Evolutionary conservation across 352 stramenopile species (phyloP), one percentile per base, ranked within the genome.

Genomic region (Thalassiosira mediterranea): DNA sequence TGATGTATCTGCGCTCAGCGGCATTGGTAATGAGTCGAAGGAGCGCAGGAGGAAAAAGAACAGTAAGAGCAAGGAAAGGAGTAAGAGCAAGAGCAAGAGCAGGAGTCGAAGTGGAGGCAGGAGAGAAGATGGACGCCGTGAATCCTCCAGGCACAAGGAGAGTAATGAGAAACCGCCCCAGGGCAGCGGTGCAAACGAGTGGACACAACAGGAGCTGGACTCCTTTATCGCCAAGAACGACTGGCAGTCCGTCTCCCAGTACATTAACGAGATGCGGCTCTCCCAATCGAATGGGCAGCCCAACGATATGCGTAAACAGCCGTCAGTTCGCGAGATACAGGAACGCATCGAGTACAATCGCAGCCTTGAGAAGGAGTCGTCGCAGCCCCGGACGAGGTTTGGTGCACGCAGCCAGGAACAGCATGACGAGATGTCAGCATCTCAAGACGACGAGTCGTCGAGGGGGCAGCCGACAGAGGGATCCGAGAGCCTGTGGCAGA

Each of bases 211-310:
- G 60, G 81, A 89, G 44, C 32, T 91, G 0, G 84, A 91, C 57
- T 81, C 62, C 26, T 88, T 88, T 29, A 91, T 91, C 58, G 76
- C 84, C n/a, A 79, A 87, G 32, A 84, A 91, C 59, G 79, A 91
- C 49, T 91, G 84, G 84, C 66, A 70, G 34, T 81, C 82, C 21
- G 84, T 91, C 4, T 61, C 82, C 17, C 66, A 66, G 40, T 89
- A 89, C 42, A 89, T 91, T 66, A 44, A 44, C 37, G 37, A 44
- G 15, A 44, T 44, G 37, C 37, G 37, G 8, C 8, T 44, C 8
- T 8, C 37, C 37, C n/a, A n/a, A n/a, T n/a, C n/a, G n/a, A 44
- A 44, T 8, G 37, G 37, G 37, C 37, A 8, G 37, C 37, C 8
- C 37, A 15, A 44, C n/a, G n/a, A n/a, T n/a, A n/a, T n/a, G n/a